Evolutionary conservation across 208 protist genomes (phyloP).

Genomic region (Crithidia expoeki): DNA sequence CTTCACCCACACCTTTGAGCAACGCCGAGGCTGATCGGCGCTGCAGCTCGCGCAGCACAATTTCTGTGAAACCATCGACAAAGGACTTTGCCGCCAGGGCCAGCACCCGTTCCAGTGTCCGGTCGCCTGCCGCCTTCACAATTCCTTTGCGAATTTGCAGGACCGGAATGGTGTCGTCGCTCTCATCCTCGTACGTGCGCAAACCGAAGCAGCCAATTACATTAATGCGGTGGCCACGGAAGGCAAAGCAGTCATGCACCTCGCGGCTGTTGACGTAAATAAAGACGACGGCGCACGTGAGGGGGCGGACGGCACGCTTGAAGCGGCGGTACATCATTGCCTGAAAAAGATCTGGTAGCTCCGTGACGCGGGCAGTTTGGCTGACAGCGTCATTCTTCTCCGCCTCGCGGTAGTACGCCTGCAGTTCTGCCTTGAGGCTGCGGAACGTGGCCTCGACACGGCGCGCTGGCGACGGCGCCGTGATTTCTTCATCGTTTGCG

Average conservation of each 20-base stretch:
- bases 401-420: slow-evolving; percentile 12
- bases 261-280: slow-evolving; percentile 65
- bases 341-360: slow-evolving; percentile 7
- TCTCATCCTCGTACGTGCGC: slow-evolving; percentile 42
- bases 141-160: slow-evolving; percentile 64
- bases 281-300: slow-evolving; percentile 71
- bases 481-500: not conserved
- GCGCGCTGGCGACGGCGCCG: not conserved
- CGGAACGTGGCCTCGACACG: slow-evolving; percentile 6
- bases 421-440: slow-evolving; percentile 1
- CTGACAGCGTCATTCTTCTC: slow-evolving; percentile 1
- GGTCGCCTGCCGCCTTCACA: slow-evolving; percentile 74
- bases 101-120: slow-evolving; percentile 70
- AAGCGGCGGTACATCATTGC: slow-evolving; percentile 22
- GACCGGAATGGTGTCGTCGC: slow-evolving; percentile 41
- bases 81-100: slow-evolving; percentile 54
- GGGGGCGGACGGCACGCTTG: slow-evolving; percentile 55
- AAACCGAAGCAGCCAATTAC: slow-evolving; percentile 77
- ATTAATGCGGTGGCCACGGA: slow-evolving; percentile 62
- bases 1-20: slow-evolving; percentile 19
- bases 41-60: slow-evolving; percentile 33
- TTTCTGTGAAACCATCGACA: slow-evolving; percentile 53
- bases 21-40: not conserved
- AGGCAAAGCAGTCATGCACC: slow-evolving; percentile 66
- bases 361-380: not conserved